Evolutionary conservation across 1,139 yeast genomes (phyloP), one percentile per base, ranked within the genome.

Genomic region (Yamadazyma blattariae): DNA sequence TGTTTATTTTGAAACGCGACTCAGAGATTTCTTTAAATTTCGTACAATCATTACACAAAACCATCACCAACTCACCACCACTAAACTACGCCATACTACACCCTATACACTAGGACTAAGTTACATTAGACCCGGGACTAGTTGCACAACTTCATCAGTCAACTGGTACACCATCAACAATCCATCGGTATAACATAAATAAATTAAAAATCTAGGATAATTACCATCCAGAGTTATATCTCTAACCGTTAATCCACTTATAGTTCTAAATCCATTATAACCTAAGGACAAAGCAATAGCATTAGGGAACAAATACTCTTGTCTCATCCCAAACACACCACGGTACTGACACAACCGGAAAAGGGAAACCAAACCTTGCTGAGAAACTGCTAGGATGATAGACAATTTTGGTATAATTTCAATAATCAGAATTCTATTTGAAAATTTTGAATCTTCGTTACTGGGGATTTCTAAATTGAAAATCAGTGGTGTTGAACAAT

Each of bases 311-410:
- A 74, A 51, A 43, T 65, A 71, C 48, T 82, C 90, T 45, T 79
- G 85, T 29, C 89, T 58, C 68, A 82, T 63, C 2, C 79, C 77
- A 44, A 61, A 69, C 0, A 81, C 51, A 0, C 87, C 87, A 20
- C 80, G 54, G 48, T 69, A 69, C 33, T 67, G 64, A 19, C 84
- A 79, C 27, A 82, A 51, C 27, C 90, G 54, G 57, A 80, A 69
- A 0, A 82, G 56, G 1, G 81, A 56, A 5, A 79, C 69, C n/a
- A 71, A 52, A 0, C 89, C 88, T 34, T 71, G 71, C 42, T 81
- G 88, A 0, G 82, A 62, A 0, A 71, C 81, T 0, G 71, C 76
- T 5, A 80, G 57, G 15, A 74, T 60, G 25, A 80, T 73, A 40
- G 72, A 71, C 5, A 82, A 51, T 39, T 75, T 76, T 0, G 82